Conservation (phyloP, 2,329 filamentous ascomycete species). For the Coniella vitis region DNA sequence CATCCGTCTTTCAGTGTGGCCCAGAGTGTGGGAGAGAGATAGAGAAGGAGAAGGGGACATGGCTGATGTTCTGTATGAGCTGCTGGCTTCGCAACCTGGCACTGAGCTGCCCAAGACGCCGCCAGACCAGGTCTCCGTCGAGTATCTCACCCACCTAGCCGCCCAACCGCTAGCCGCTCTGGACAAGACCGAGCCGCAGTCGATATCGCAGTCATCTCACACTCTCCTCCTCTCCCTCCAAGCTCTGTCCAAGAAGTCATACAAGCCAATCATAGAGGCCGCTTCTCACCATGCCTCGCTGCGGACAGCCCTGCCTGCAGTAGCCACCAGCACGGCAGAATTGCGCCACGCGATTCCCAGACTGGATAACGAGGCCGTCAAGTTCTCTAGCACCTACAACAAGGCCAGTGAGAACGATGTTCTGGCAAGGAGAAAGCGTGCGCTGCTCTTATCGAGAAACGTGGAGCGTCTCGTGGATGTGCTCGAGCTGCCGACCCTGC, state of each 20-base stretch:
- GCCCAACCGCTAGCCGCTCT: conserved; percentile 70
- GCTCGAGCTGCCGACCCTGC: conserved; percentile 77
- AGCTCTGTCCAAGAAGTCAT: conserved; percentile 79
- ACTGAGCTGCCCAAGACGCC: conserved; percentile 25
- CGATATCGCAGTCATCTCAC: conserved; percentile 73
- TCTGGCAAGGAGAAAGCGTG: conserved; percentile 67
- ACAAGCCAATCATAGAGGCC: conserved; percentile 77
- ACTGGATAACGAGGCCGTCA: conserved; percentile 70
- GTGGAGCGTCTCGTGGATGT: conserved; percentile 86
- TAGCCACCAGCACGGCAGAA: conserved; percentile 59
- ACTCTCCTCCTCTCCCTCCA: conserved; percentile 78
- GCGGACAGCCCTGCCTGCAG: conserved; percentile 59
- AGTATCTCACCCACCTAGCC: conserved; percentile 72
- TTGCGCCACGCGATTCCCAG: conserved; percentile 68
- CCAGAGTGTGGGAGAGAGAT: no score
- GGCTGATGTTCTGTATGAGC: conserved; percentile 69
- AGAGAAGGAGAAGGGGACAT: conserved; percentile 30
- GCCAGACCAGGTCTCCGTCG: conserved; percentile 47
- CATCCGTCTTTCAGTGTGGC: not conserved
- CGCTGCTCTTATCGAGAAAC: conserved; percentile 76
- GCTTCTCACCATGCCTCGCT: conserved; percentile 71
- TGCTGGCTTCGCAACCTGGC: conserved; percentile 41
- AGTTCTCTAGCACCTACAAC: conserved; percentile 78
- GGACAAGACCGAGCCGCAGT: conserved; percentile 67
- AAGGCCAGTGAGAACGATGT: conserved; percentile 63